Conservation (phyloP, 306 rosid species). For the Pterocarpus santalinus region DNA sequence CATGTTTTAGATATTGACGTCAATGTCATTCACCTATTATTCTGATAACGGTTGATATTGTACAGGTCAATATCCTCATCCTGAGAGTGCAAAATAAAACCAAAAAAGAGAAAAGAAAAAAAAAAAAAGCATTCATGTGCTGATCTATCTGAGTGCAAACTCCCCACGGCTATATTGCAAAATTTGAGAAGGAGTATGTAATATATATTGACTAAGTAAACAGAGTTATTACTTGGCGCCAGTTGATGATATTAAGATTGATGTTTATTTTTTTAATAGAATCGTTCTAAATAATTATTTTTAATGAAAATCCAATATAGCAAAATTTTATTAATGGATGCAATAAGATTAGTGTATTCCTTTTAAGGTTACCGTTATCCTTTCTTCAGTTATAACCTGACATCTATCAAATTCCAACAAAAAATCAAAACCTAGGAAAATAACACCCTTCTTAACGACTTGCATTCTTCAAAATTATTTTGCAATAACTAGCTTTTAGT, state of each 20-base stretch:
- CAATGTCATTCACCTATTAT: background rate
- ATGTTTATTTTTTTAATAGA: no score
- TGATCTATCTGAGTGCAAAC: no score
- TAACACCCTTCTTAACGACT: background rate
- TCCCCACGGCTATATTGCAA: no score
- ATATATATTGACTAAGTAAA: no score
- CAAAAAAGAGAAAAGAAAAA: no score
- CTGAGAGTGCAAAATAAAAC: background rate
- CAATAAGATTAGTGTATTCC: background rate
- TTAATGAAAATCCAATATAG: background rate
- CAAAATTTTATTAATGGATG: background rate
- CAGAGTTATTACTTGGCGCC: background rate
- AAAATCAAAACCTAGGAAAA: background rate
- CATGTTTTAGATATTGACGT: background rate
- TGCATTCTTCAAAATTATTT: background rate
- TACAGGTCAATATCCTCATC: background rate
- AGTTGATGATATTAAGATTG: background rate
- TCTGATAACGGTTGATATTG: background rate
- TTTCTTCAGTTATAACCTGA: background rate
- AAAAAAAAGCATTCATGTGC: no score
- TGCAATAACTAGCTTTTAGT: background rate
- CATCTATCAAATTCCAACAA: background rate
- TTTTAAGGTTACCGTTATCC: no score
- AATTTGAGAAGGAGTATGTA: no score
- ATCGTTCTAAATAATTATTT: no score